Evolutionary conservation across 208 protist genomes (phyloP), one percentile per base, ranked within the genome.

Genomic region (Crithidia acanthocephali): DNA sequence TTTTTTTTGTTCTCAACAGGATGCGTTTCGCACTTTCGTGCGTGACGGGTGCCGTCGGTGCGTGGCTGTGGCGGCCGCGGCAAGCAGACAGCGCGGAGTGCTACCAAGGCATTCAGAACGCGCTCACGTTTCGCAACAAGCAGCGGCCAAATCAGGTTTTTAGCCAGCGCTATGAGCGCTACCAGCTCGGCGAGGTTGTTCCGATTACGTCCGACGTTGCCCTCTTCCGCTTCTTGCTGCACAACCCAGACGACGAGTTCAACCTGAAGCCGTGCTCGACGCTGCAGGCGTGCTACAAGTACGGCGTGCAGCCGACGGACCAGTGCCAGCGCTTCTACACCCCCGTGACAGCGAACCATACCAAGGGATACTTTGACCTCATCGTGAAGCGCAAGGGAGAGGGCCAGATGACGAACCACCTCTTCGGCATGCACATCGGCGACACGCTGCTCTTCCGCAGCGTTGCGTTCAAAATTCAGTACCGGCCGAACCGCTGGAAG

Each of bases 251-350:
- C n/a, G 83, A 89, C 56, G 87, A 92, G 78, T 94, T 96, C 67
- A 93, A 92, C 67, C 75, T 96, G 35, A 89, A 85, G 74, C 88
- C 91, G 1, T 95, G 91, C 76, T 91, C 84, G 30, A 96, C 89
- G 13, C 76, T 97, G 25, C 89, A 96, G 78, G 89, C 91, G 42
- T 94, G 91, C 72, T 94, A 93, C 86, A 95, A 95, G 74, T 91
- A 91, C 60, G 90, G 93, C 44, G 85, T 91, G 47, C 90, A 96
- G 68, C 83, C 85, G 11, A 90, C 73, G 27, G 90, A 95, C 22
- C 85, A 94, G 74, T 94, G 89, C 30, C 83, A 94, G 40, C 91
- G 94, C 66, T 95, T 94, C 70, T 98, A 98, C 78, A 98, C 94
- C 1, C 94, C 94, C 10, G 82, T 96, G 7, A 96, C 91, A 13